phyloP scores from a whole-genome alignment of 2,329 filamentous ascomycete genomes.

The Stagonosporopsis vannaccii region DNA sequence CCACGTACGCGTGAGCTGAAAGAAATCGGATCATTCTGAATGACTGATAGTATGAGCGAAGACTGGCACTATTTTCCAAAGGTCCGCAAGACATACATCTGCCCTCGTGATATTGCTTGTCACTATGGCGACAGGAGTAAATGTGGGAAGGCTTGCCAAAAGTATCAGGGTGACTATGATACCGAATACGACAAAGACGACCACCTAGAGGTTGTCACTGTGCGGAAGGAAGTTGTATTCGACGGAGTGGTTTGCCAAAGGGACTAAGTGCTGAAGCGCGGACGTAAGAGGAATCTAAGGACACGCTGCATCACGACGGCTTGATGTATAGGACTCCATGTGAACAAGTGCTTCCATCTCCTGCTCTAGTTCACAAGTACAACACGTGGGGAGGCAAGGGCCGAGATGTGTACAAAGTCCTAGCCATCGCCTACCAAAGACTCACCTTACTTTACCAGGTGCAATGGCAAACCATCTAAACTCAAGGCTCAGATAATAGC shows the following conservation, averaged over 20 bases:
- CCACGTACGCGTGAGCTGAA: neutral
- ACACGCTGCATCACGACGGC: neutral
- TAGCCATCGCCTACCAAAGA: no score
- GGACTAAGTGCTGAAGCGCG: neutral
- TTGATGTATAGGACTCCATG: no score
- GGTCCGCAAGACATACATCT: slow-evolving; percentile 18
- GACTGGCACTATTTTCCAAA: neutral
- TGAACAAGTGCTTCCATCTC: no score
- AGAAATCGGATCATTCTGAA: neutral
- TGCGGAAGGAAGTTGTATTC: slow-evolving; percentile 17
- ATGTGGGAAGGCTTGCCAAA: slow-evolving; percentile 17
- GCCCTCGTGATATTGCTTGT: slow-evolving; percentile 20
- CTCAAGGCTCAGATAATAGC: neutral
- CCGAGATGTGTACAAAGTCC: no score
- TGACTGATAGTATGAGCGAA: neutral
- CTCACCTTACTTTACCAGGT: no score
- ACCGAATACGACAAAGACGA: slow-evolving; percentile 20
- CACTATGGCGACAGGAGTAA: slow-evolving; percentile 18
- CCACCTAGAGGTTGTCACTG: slow-evolving; percentile 13
- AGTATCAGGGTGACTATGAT: neutral
- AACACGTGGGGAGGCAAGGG: no score
- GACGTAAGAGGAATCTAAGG: no score
- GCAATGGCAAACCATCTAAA: no score
- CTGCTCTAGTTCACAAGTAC: no score
- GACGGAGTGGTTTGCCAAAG: slow-evolving; percentile 15